These are phyloP conservation scores for Kuraishia molischiana DNA, from an alignment of 805 yeast genomes.

Conservation along the genomic window DNA sequence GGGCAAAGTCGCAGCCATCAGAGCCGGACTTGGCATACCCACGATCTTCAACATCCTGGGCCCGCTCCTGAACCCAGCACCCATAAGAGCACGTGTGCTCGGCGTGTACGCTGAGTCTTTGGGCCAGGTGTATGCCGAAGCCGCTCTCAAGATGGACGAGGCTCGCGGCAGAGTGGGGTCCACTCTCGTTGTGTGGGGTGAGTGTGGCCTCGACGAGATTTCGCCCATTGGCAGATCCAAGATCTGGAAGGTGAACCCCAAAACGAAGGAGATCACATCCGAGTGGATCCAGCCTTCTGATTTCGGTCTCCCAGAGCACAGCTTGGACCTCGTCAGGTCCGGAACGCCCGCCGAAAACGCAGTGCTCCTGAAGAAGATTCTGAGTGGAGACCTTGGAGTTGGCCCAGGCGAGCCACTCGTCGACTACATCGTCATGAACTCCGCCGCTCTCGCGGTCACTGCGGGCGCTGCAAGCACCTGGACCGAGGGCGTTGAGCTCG, in stretches of 20 bases:
- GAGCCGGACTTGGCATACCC: conserved; percentile 78
- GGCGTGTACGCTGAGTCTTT: conserved; percentile 80
- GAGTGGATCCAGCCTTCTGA: conserved; percentile 56
- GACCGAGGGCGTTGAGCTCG: conserved; percentile 69
- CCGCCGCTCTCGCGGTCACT: conserved; percentile 79
- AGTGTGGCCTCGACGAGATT: conserved; percentile 85
- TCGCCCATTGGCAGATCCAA: conserved; percentile 80
- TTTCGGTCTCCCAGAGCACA: conserved; percentile 73
- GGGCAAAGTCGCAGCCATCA: conserved; percentile 71
- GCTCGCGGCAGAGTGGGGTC: conserved; percentile 29
- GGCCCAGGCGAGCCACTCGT: conserved; percentile 50
- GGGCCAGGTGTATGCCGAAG: conserved; percentile 79
- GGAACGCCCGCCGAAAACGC: conserved; percentile 91
- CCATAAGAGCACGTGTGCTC: conserved; percentile 65
- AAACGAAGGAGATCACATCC: conserved; percentile 28
- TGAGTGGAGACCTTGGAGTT: conserved; percentile 32
- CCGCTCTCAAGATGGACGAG: conserved; percentile 56
- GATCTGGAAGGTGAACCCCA: conserved; percentile 60
- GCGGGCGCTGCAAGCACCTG: conserved; percentile 60
- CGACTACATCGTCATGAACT: conserved; percentile 85
- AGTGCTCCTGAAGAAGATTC: conserved; percentile 30
- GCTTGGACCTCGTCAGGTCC: conserved; percentile 57
- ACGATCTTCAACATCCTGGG: conserved; percentile 92
- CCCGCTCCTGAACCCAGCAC: conserved; percentile 88
- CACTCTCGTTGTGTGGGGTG: conserved; percentile 91